Conservation (phyloP, 148 eudicot genomes). For the Arbutus unedo region DNA sequence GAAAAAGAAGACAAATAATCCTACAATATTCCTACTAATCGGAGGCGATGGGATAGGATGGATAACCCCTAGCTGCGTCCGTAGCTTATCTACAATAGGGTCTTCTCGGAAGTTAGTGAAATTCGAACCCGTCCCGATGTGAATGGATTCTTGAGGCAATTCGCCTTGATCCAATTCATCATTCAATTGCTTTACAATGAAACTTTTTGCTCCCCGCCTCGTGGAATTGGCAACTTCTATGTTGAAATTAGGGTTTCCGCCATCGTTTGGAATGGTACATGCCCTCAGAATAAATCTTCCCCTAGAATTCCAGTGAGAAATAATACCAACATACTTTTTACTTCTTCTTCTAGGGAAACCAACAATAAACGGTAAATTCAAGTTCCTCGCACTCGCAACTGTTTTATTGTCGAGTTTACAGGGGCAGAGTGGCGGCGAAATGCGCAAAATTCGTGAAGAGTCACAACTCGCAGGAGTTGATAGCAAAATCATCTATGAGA, state of each 20-base stretch:
- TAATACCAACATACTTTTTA: constrained; percentile 20
- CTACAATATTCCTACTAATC: constrained; percentile 55
- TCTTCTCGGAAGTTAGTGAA: constrained; percentile 63
- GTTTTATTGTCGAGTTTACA: constrained; percentile 22
- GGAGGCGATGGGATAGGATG: constrained; percentile 91
- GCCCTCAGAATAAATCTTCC: constrained; percentile 23
- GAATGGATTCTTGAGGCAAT: constrained; percentile 36
- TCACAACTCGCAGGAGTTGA: constrained; percentile 24
- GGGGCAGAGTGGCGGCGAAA: constrained; percentile 26
- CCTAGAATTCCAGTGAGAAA: constrained; percentile 9
- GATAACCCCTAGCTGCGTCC: constrained; percentile 83
- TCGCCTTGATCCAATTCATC: constrained; percentile 37
- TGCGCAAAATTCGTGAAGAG: constrained; percentile 21
- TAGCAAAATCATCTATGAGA: constrained; percentile 38
- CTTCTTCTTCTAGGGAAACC: constrained; percentile 20
- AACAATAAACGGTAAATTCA: constrained; percentile 18
- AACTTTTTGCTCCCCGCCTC: constrained; percentile 43
- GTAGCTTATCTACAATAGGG: constrained; percentile 89
- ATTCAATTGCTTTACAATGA: constrained; percentile 44
- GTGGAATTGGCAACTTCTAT: constrained; percentile 39
- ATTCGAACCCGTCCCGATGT: constrained; percentile 31
- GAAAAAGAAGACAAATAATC: constrained; percentile 85
- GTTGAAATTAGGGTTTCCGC: constrained; percentile 38
- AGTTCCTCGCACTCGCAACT: constrained; percentile 1
- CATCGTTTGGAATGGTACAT: constrained; percentile 38